Evolutionary conservation across 768 basidiomycete species (phyloP), one percentile per base, ranked within the genome.

Genomic region (Stropharia rugosoannulata): DNA sequence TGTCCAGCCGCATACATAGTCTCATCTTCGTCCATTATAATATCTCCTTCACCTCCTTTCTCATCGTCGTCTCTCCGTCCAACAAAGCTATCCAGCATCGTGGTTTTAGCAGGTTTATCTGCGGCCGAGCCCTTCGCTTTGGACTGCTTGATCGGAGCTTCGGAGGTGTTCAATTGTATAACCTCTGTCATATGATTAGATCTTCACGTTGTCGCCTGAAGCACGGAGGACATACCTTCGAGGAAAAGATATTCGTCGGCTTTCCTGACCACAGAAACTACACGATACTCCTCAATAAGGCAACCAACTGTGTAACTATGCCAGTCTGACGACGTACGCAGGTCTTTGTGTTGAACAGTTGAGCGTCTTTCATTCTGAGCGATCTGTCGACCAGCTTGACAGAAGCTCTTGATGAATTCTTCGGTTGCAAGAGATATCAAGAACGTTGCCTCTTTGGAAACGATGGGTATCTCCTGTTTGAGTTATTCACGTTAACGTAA

Each of bases 351-450:
- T 66, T 91, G 90, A 15, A 95, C 81, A 0, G 85, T 93, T 27
- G 82, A 69, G 57, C 93, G 74, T 60, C 83, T 87, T 58, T 94
- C 91, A 50, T 82, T 73, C 55, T 81, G 78, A 5, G 93, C 90
- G 12, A 84, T 79, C 50, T 74, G 79, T 59, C 89, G 85, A n/a
- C 81, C 83, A 5, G 90, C 87, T 54, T 87, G 83, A 32, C 82
- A 79, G 27, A 95, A 72, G 48, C 85, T 80, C 67, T 83, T 85
- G 50, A 95, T 87, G 60, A 96, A 95, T 68, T 93, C 88, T 70
- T 96, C 94, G 53, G 94, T 87, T 5, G 93, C 93, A 25, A 93
- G 73, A 18, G 90, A 84, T 44, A 95, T 86, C 58, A 93, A 70
- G 61, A 92, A 85, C 0, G 84, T 80, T 19, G 91, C 92, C 51